A percentile compares a stretch with the other conserved stretches of the same genome.
Conservation (phyloP, 768 basidiomycete species). For the Hypholoma fasciculare region DNA sequence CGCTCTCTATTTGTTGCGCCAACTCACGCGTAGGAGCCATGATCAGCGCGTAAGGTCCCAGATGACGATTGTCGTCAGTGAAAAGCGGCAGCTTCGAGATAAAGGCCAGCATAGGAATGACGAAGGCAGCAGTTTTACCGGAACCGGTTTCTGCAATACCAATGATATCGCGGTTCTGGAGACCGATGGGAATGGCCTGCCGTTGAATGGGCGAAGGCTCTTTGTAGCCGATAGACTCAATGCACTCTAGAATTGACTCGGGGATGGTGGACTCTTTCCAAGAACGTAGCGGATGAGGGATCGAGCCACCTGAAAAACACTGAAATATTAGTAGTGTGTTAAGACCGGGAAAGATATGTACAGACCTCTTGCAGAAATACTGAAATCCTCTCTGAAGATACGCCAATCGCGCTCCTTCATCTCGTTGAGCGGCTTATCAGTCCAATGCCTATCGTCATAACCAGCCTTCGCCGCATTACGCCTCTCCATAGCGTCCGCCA, state of each 20-base stretch:
- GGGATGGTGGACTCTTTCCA: constrained; percentile 93
- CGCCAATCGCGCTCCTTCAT: constrained; percentile 99
- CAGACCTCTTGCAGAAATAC: constrained; percentile 87
- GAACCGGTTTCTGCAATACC: constrained; percentile 99
- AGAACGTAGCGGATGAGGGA: constrained; percentile 90
- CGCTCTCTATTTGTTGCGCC: constrained; percentile 95
- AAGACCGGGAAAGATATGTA: neutral
- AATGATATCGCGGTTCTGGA: constrained; percentile 96
- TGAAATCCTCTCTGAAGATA: constrained; percentile 98
- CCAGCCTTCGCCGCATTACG: constrained; percentile 79
- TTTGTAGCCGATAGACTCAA: constrained; percentile 93
- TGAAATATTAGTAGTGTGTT: constrained; percentile 3
- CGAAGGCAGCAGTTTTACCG: constrained; percentile 98
- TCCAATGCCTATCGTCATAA: constrained; percentile 96
- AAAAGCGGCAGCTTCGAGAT: constrained; percentile 85
- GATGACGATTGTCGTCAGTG: constrained; percentile 89
- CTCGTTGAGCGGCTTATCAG: constrained; percentile 87
- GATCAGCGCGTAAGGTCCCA: constrained; percentile 93
- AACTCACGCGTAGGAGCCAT: constrained; percentile 97
- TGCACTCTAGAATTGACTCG: constrained; percentile 71
- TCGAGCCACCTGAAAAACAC: constrained; percentile 69
- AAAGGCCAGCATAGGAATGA: constrained; percentile 96
- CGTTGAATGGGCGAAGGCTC: constrained; percentile 97
- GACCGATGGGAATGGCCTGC: constrained; percentile 98
- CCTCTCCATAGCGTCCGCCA: constrained; percentile 83